Evolutionary conservation across 331 rosid species (phyloP).

Genomic region (Pyrus hybrid): DNA sequence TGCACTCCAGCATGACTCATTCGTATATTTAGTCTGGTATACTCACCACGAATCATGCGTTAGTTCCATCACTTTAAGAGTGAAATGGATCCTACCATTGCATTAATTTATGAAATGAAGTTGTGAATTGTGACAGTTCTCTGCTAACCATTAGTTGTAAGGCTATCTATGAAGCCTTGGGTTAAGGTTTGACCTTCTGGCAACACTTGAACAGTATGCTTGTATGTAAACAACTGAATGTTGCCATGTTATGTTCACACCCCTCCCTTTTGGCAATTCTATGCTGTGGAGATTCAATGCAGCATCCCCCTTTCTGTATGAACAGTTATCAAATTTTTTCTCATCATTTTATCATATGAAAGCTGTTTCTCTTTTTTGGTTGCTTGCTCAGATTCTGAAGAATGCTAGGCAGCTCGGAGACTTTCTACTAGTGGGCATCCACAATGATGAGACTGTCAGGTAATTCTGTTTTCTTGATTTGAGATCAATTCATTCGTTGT

Average conservation of each 20-base stretch:
- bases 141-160: background rate
- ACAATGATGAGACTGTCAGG: slow-evolving; percentile 85
- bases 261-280: background rate
- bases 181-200: background rate
- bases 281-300: background rate
- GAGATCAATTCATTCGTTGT: slow-evolving; percentile 2
- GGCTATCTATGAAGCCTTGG: background rate
- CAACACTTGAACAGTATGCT: background rate
- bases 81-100: background rate
- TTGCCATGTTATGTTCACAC: background rate
- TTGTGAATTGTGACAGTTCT: background rate
- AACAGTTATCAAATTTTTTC: background rate
- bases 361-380: background rate
- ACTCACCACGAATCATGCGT: background rate
- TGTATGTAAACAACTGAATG: background rate
- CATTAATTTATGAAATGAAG: background rate
- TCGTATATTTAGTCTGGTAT: background rate
- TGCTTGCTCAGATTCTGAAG: slow-evolving; percentile 64
- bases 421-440: slow-evolving; percentile 86
- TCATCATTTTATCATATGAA: background rate
- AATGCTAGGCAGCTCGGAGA: slow-evolving; percentile 91
- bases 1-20: background rate
- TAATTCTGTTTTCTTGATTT: slow-evolving; percentile 21
- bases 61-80: background rate
- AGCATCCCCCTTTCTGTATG: background rate